phyloP scores from a whole-genome alignment of 805 yeast genomes.

The Ogataea haglerorum region DNA sequence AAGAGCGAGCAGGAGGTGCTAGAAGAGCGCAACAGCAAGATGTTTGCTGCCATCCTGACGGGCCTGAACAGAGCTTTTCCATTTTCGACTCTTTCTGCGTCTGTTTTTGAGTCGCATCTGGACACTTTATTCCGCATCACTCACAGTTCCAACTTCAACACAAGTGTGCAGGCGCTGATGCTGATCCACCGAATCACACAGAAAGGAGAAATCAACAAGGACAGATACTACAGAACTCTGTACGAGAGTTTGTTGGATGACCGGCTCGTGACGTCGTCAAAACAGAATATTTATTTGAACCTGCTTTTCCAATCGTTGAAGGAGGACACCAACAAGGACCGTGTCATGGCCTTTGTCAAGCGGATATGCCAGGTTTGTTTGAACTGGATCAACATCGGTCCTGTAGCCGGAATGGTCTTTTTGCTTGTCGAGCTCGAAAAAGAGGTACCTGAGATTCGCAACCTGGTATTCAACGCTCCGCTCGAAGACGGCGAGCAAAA shows the following conservation, averaged over 20 bases:
- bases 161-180: constrained; percentile 88
- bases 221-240: constrained; percentile 71
- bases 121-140: constrained; percentile 86
- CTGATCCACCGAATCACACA: constrained; percentile 71
- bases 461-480: constrained; percentile 55
- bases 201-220: constrained; percentile 41
- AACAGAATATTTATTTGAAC: constrained; percentile 88
- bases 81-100: constrained; percentile 70
- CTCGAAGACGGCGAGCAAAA: constrained; percentile 34
- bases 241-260: constrained; percentile 88
- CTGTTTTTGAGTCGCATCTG: constrained; percentile 70
- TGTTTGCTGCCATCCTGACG: constrained; percentile 86
- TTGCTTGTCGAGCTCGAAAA: constrained; percentile 68
- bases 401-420: constrained; percentile 77
- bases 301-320: constrained; percentile 80
- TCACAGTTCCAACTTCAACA: constrained; percentile 90
- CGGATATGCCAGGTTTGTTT: constrained; percentile 81
- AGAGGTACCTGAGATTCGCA: constrained; percentile 61
- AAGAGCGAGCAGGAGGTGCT: constrained; percentile 60
- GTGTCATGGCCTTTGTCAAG: constrained; percentile 88
- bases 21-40: constrained; percentile 78
- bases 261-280: constrained; percentile 79
- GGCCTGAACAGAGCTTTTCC: constrained; percentile 97
- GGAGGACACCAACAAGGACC: constrained; percentile 54
- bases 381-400: constrained; percentile 86